Evolutionary conservation across 2,329 filamentous ascomycete species (phyloP).

Genomic region (Chaetomiaceae sp.): DNA sequence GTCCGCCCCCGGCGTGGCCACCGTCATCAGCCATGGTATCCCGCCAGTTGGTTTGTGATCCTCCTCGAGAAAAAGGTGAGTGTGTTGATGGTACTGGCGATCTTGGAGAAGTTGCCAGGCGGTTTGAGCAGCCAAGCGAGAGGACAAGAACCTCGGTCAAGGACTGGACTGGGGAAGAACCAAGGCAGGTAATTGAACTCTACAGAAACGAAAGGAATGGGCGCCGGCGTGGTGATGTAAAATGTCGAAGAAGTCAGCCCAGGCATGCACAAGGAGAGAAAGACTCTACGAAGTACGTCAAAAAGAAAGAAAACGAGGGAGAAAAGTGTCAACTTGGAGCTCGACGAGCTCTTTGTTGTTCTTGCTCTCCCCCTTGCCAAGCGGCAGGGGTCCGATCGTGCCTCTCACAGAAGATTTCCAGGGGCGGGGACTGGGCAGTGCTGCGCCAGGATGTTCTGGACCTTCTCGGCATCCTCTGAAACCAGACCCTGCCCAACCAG

Average conservation of each 20-base stretch:
- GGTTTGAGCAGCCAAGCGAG: too few species aligned
- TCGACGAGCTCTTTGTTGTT: background rate
- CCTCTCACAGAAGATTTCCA: slow-evolving; percentile 1
- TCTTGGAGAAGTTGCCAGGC: too few species aligned
- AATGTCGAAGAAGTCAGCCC: too few species aligned
- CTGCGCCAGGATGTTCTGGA: slow-evolving; percentile 3
- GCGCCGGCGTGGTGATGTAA: too few species aligned
- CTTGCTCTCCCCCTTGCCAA: background rate
- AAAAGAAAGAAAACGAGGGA: background rate
- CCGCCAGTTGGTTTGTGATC: background rate
- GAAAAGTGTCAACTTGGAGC: background rate
- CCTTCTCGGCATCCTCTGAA: slow-evolving; percentile 1
- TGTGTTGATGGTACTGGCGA: background rate
- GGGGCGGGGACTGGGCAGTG: slow-evolving; percentile 2
- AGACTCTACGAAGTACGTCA: too few species aligned
- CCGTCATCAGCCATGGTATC: slow-evolving; percentile 9
- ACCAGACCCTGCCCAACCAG: slow-evolving; percentile 1
- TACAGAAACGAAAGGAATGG: too few species aligned
- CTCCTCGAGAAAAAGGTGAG: background rate
- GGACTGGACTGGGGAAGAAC: too few species aligned
- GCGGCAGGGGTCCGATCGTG: background rate
- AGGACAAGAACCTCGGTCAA: too few species aligned
- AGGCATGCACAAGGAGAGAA: too few species aligned
- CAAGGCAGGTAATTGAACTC: too few species aligned
- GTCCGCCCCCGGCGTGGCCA: background rate